Base-by-base conservation (phyloP, 306 rosid genomes). In the Dalbergia oliveri region DNA sequence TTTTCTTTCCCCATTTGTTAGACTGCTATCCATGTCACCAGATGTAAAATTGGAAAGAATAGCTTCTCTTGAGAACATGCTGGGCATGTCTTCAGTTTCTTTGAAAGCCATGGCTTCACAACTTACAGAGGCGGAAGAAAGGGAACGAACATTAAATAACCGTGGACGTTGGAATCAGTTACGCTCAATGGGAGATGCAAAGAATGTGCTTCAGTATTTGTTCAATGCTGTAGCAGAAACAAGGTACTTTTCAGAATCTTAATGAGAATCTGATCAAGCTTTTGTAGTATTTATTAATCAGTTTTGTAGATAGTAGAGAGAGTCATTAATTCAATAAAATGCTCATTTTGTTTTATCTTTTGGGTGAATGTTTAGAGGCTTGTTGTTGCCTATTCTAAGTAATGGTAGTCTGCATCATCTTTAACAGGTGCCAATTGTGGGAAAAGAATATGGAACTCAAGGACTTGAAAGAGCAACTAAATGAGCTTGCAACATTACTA, bases 171-270 rank as follows among this genome's bases (percentile, higher is more conserved):
- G 93, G 97, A 92, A 82, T 80, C 94, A 90, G 81, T 75, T 90
- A 65, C 97, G 97, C 81, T 83, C 93, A 73, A 83, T 90, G 88
- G 91, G 97, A 78, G 97, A 92, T 50, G 92, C 94, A 60, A 92
- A 92, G 88, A 84, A 76, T 72, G 84, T 89, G 81, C 91, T 92
- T 69, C 97, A 88, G 72, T 73, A 82, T 86, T 78, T 90, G 87
- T 90, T 92, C 79, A 83, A 86, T 68, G 83, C 82, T 10, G 77
- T 90, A 12, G 94, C 85, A 19, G 94, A 90, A 75, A 81, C 94
- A 79, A 92, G 97, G 97, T 92, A 72, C 72, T 75, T 69, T 26
- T 76, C 9, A 37, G 64, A 86, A 75, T 26, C 31, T 70, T 83
- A 26, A 26, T 62, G 72, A 47, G 65, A 69, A 74, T 63, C 64